Conservation (phyloP, 2,329 filamentous ascomycete species). For the Pestalotiopsis sp. region DNA sequence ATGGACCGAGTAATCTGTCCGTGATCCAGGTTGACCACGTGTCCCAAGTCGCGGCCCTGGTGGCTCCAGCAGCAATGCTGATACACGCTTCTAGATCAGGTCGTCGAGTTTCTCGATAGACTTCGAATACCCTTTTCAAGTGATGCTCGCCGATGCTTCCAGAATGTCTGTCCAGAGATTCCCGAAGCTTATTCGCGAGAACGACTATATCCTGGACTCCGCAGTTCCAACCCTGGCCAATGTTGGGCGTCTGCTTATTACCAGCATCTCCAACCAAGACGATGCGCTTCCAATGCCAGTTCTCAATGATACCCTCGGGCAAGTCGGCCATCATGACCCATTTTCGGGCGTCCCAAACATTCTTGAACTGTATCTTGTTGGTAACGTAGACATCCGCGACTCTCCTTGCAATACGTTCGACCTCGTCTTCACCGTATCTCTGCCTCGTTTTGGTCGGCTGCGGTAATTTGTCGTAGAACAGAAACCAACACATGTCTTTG, state of each 20-base stretch:
- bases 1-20: background rate
- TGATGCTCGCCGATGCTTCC: background rate
- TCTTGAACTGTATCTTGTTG: background rate
- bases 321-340: conserved; percentile 1
- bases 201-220: background rate
- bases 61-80: background rate
- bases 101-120: background rate
- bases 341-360: background rate
- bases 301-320: background rate
- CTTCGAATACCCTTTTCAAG: background rate
- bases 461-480: background rate
- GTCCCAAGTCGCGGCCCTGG: background rate
- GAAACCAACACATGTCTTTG: background rate
- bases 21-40: background rate
- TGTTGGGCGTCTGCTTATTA: background rate
- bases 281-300: background rate
- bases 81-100: background rate
- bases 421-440: background rate
- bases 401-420: background rate
- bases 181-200: background rate
- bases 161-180: background rate
- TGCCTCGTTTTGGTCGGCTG: background rate
- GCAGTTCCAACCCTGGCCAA: background rate
- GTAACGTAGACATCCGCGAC: background rate
- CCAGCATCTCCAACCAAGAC: conserved; percentile 4